Percentiles rank a stretch among this genome's conserved stretches.
Evolutionary conservation across 179 eudicot species (phyloP).

Genomic region (Dionaea muscipula): DNA sequence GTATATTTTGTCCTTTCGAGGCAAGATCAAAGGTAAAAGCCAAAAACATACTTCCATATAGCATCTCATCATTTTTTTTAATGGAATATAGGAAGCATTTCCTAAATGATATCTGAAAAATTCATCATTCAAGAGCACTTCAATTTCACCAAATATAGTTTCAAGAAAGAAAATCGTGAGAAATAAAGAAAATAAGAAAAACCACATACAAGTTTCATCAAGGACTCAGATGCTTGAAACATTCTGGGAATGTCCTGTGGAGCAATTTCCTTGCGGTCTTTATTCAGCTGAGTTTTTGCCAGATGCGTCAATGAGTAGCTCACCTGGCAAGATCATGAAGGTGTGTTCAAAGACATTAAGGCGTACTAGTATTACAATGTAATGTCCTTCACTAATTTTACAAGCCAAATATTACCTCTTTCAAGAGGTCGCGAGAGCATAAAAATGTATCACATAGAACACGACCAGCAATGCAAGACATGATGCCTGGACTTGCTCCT

Average conservation of each 20-base stretch:
- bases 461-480: conserved; percentile 93
- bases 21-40: background rate
- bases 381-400: background rate
- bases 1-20: background rate
- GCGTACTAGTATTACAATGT: background rate
- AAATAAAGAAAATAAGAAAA: conserved; percentile 1
- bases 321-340: conserved; percentile 42
- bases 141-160: background rate
- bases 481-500: conserved; percentile 88
- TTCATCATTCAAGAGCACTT: background rate
- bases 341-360: conserved; percentile 7
- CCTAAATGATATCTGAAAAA: background rate
- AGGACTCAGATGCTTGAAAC: conserved; percentile 62
- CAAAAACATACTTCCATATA: background rate
- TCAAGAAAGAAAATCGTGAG: background rate
- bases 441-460: conserved; percentile 85
- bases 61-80: too few relatives aligned
- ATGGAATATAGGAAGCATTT: too few relatives aligned
- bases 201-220: conserved; percentile 68
- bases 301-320: conserved; percentile 92
- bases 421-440: conserved; percentile 84
- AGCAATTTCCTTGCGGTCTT: conserved; percentile 87
- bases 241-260: conserved; percentile 63
- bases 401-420: conserved; percentile 47
- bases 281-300: conserved; percentile 75